Base-by-base conservation (phyloP, 2,329 filamentous ascomycete species). In the Ophiosphaerella narmari region DNA sequence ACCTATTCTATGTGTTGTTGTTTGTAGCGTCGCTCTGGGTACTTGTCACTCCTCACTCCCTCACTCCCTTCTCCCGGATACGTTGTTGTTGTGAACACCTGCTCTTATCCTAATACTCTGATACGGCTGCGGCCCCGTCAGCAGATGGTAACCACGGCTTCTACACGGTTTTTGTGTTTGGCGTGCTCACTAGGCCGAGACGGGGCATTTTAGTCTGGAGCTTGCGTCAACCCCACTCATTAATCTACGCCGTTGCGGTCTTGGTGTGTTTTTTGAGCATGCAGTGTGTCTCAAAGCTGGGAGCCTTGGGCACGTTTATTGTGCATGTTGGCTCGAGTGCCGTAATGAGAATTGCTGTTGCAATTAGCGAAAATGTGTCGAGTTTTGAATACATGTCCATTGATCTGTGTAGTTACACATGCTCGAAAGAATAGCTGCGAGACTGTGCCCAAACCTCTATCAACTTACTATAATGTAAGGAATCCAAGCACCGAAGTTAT, bases 171-270 rank as follows among this genome's bases (percentile, higher is more conserved):
- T 21, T 21, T 21, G 18, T 21, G 4, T 21, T 13, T 31, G 9
- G 41, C 13, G 14, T n/a, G 55, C 60, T 48, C 34, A 70, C 68
- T 21, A 66, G 48, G 13, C 66, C 68, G 6, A 60, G 36, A 1
- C 68, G 67, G 1, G 68, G 41, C 9, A 12, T 31, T 38, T 38
- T 36, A 3, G 59, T 67, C 9, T 43, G 9, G 23, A 71, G 21
- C 4, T 35, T 51, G 39, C 67, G 71, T 13, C 65, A 63, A 7
- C 54, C 53, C 18, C 68, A 72, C 11, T 70, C 56, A 2, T 70
- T 56, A 2, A 56, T 65, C n/a, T 63, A 67, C 2, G 43, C 46
- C 4, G 67, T 71, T 7, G 37, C 37, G 0, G 67, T 71, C 13
- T 43, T 47, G 4, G 66, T 69, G 7, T 48, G 52, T 13, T 52